Evolutionary conservation across 306 rosid genomes (phyloP).

Genomic region (Cucumis cinereus): DNA sequence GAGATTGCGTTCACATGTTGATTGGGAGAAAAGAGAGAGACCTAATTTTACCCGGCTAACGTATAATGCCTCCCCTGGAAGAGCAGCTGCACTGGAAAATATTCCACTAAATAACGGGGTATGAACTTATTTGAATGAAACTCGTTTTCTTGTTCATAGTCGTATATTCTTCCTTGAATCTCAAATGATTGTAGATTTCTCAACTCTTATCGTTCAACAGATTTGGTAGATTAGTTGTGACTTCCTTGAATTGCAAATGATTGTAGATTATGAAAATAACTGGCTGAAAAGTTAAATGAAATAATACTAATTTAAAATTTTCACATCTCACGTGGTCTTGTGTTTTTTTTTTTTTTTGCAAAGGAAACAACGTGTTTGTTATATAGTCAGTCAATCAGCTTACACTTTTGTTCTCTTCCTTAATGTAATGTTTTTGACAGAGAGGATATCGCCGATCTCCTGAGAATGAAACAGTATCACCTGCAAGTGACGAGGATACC

Average conservation of each 20-base stretch:
- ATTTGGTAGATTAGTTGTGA: not conserved
- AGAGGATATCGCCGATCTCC: constrained; percentile 53
- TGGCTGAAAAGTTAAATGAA: not conserved
- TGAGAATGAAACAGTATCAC: constrained; percentile 61
- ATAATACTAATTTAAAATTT: not conserved
- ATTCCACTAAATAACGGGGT: constrained; percentile 45
- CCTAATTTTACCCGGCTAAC: constrained; percentile 48
- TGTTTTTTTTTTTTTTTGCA: too few species aligned
- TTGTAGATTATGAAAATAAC: not conserved
- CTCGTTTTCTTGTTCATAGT: not conserved
- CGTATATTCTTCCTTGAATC: constrained; percentile 12
- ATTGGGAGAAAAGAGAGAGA: constrained; percentile 80
- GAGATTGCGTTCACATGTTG: constrained; percentile 52
- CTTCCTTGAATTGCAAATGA: not conserved
- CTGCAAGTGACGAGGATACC: constrained; percentile 78
- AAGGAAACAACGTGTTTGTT: too few species aligned
- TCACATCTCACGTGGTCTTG: not conserved
- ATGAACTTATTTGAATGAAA: constrained; percentile 13
- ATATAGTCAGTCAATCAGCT: not conserved
- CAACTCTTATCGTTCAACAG: not conserved
- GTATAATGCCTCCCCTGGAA: constrained; percentile 39
- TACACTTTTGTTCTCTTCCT: not conserved
- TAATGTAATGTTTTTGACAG: constrained; percentile 37
- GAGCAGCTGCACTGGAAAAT: constrained; percentile 33
- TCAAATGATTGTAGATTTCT: not conserved